Evolutionary conservation across 1,284 basidiomycete genomes (phyloP).

Genomic region (Ceratobasidium sp.): DNA sequence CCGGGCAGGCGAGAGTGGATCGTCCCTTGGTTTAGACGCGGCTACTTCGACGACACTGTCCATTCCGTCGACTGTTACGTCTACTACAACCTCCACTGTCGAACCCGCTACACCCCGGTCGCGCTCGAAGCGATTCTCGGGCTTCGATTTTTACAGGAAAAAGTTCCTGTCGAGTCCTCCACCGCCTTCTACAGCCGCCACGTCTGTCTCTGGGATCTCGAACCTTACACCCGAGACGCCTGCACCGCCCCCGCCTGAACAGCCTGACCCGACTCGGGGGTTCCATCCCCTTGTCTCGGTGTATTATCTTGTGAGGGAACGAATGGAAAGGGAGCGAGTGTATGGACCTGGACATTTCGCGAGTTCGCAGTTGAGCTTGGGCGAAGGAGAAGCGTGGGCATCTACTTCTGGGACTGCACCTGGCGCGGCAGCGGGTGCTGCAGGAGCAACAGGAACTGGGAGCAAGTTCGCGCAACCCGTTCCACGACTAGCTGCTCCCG

Average conservation of each 20-base stretch:
- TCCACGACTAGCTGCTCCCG: slow-evolving; percentile 83
- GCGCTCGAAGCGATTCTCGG: slow-evolving; percentile 76
- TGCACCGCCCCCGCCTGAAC: slow-evolving; percentile 57
- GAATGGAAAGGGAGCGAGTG: slow-evolving; percentile 92
- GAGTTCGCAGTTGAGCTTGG: slow-evolving; percentile 79
- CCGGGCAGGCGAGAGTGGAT: slow-evolving; percentile 63
- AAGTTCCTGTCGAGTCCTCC: slow-evolving; percentile 85
- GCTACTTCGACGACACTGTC: slow-evolving; percentile 7
- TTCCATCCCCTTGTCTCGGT: slow-evolving; percentile 97
- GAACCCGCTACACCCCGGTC: slow-evolving; percentile 57
- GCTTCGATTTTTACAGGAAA: slow-evolving; percentile 94
- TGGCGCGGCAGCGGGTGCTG: slow-evolving; percentile 29
- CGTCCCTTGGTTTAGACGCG: slow-evolving; percentile 54
- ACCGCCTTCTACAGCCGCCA: slow-evolving; percentile 63
- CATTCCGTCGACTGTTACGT: slow-evolving; percentile 18
- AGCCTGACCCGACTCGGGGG: slow-evolving; percentile 87
- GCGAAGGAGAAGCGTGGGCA: slow-evolving; percentile 32
- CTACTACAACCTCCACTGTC: neutral
- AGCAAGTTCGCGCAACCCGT: slow-evolving; percentile 86
- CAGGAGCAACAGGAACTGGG: slow-evolving; percentile 51
- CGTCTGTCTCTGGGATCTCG: neutral
- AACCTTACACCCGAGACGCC: slow-evolving; percentile 54
- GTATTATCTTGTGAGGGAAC: slow-evolving; percentile 95
- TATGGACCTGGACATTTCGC: slow-evolving; percentile 96
- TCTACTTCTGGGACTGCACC: neutral